These are phyloP conservation scores for Beta vulgaris DNA, from an alignment of 148 eudicot species.

Conservation along the genomic window DNA sequence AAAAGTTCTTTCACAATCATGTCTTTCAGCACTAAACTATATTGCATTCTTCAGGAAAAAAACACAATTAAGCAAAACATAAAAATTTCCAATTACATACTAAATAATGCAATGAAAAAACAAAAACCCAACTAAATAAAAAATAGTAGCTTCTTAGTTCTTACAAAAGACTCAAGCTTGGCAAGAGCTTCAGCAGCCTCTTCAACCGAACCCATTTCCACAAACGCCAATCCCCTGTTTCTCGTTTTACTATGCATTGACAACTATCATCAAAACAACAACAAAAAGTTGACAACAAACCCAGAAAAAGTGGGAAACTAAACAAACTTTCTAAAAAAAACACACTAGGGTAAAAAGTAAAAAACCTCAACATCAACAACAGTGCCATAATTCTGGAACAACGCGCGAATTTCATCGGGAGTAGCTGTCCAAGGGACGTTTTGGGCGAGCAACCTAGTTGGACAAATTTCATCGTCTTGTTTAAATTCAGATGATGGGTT, in stretches of 20 bases:
- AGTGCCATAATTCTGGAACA: slow-evolving; percentile 69
- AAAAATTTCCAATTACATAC: not conserved
- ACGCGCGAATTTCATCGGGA: slow-evolving; percentile 62
- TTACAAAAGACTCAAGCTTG: slow-evolving; percentile 68
- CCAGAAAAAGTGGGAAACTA: too few relatives aligned
- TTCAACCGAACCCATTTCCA: slow-evolving; percentile 78
- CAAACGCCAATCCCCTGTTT: slow-evolving; percentile 89
- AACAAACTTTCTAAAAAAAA: too few relatives aligned
- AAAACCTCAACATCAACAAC: slow-evolving; percentile 78
- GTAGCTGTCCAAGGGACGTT: slow-evolving; percentile 78
- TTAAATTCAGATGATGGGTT: slow-evolving; percentile 23
- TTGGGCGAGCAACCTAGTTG: slow-evolving; percentile 63
- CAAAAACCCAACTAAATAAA: not conserved
- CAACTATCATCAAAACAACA: slow-evolving; percentile 41
- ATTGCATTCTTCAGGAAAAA: not conserved
- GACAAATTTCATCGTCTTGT: slow-evolving; percentile 34
- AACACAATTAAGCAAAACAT: not conserved
- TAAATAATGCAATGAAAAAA: not conserved
- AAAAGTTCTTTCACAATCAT: not conserved
- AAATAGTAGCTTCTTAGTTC: slow-evolving; percentile 22
- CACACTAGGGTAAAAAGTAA: not conserved
- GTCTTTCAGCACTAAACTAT: not conserved
- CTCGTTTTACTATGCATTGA: slow-evolving; percentile 71
- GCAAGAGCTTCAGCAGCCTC: slow-evolving; percentile 72
- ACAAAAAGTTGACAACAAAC: not conserved